Evolutionary conservation across 2,329 filamentous ascomycete species (phyloP), one percentile per base, ranked within the genome.

Genomic region (Fusarium paranaense): DNA sequence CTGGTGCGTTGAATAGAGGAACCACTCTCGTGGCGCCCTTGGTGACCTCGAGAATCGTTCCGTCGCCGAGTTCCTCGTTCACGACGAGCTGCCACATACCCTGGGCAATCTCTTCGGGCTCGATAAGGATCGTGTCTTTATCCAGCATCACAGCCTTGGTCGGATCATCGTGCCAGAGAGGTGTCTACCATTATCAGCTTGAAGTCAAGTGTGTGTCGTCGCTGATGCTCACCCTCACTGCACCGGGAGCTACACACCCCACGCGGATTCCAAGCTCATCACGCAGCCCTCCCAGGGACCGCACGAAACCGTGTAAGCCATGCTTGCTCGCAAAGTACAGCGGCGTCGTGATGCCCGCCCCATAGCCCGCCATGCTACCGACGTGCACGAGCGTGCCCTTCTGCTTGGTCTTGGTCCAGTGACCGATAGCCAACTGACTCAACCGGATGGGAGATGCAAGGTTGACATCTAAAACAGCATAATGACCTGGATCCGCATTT

Each of bases 301-400:
- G 69, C 40, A 83, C 82, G 58, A 85, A 84, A 3, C 80, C 82
- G 13, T 82, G 78, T 8, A 85, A 70, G 0, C 81, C 83, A 57
- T 81, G 78, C 77, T 85, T 85, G 64, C 79, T 82, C 8, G 82
- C 79, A 52, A 78, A 76, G 67, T 85, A 85, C 22, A 84, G 69
- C 10, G 83, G 83, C 13, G 81, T 80, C 22, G 76, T 74, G 38
- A 81, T 75, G 11, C 67, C 74, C 2, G 74, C 69, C 2, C 74
- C 71, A 62, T 82, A 78, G 1, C 81, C 82, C 1, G 80, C 81
- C 37, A 84, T 78, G 66, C 82, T 83, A 35, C 81, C 78, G 11
- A 84, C 77, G 50, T 80, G 76, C 25, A 84, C 68, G 30, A 85
- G 60, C 52, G 76, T 79, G 1, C 80, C 82, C 2, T 74, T 70